Percentiles rank a stretch among this genome's conserved stretches.
phyloP scores from a whole-genome alignment of 371 early-diverging fungal species.

The Batkoa obscura region DNA sequence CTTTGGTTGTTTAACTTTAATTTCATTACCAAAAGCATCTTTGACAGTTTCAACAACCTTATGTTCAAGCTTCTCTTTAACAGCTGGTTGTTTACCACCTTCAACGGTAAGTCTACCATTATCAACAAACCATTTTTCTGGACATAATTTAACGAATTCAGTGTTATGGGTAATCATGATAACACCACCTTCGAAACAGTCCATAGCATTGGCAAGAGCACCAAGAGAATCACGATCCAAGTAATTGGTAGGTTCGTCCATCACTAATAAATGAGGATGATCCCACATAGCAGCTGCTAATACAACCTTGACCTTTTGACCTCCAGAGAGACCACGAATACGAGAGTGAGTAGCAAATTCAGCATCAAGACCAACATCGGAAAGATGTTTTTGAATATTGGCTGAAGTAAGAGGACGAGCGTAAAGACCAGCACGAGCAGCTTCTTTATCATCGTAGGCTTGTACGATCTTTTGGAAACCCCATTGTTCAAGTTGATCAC shows the following conservation, averaged over 20 bases:
- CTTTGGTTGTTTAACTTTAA: constrained; percentile 12
- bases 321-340: constrained; percentile 73
- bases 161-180: constrained; percentile 59
- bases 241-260: constrained; percentile 82
- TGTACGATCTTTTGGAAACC: constrained; percentile 46
- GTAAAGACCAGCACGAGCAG: constrained; percentile 37
- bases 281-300: constrained; percentile 72
- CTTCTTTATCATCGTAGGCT: constrained; percentile 39
- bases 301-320: constrained; percentile 81
- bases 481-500: constrained; percentile 42
- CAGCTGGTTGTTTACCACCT: constrained; percentile 14
- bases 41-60: constrained; percentile 15
- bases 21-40: constrained; percentile 16
- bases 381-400: constrained; percentile 48
- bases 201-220: constrained; percentile 41
- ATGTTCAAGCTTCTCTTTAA: constrained; percentile 13
- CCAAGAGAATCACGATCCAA: constrained; percentile 59
- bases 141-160: constrained; percentile 47
- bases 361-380: constrained; percentile 42
- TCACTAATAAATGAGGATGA: constrained; percentile 68
- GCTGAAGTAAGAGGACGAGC: constrained; percentile 38
- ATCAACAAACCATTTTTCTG: constrained; percentile 57
- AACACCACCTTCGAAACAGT: constrained; percentile 51
- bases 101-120: constrained; percentile 26
- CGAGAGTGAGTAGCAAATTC: constrained; percentile 63